Percentiles rank a stretch among this genome's conserved stretches.
phyloP scores from a whole-genome alignment of 345 rosid genomes.

The Populus nigra region DNA sequence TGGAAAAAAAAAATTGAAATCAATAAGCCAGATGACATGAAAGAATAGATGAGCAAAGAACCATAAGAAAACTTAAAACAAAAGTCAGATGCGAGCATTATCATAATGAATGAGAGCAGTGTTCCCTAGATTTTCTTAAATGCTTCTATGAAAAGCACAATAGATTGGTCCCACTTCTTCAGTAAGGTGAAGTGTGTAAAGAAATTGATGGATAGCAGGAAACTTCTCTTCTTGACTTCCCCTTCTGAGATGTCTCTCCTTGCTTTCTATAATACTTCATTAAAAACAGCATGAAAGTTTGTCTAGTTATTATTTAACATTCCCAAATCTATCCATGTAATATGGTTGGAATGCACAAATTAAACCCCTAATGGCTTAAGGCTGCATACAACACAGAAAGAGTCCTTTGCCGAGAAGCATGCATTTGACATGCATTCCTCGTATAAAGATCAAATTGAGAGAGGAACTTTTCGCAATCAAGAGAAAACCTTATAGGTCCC shows the following conservation, averaged over 20 bases:
- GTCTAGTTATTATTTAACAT: neutral
- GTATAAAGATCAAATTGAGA: neutral
- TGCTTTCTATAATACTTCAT: neutral
- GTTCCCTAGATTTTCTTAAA: neutral
- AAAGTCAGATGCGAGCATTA: neutral
- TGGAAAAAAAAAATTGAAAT: neutral
- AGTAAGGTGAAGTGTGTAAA: neutral
- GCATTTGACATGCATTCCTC: neutral
- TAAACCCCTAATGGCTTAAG: neutral
- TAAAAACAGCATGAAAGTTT: neutral
- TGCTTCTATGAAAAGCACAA: neutral
- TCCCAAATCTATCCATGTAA: neutral
- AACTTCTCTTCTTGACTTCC: neutral
- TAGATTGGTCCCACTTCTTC: neutral
- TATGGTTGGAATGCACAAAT: neutral
- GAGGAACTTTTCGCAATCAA: neutral
- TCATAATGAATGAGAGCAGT: neutral
- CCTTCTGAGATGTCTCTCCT: neutral
- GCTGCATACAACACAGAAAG: neutral
- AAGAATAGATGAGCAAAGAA: neutral
- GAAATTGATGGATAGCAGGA: neutral
- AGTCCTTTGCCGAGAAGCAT: neutral
- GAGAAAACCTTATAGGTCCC: neutral
- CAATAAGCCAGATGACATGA: neutral
- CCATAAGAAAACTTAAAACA: neutral